These are phyloP conservation scores for Amanita pseudoporphyria DNA, from an alignment of 768 basidiomycete genomes.

Conservation along the genomic window DNA sequence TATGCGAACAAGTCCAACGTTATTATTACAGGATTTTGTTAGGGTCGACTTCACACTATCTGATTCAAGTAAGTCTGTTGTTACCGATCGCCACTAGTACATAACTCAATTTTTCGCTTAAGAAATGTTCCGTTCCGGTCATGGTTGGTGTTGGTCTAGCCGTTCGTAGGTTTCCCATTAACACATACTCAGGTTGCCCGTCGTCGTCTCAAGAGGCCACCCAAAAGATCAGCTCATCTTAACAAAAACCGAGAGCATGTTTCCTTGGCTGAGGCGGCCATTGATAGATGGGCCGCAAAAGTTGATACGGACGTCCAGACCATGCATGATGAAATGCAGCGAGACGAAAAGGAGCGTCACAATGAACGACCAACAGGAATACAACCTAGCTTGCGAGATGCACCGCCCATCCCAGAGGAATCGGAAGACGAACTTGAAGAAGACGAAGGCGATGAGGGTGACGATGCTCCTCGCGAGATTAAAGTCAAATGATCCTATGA, in stretches of 20 bases:
- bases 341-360: constrained; percentile 44
- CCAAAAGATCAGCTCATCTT: constrained; percentile 71
- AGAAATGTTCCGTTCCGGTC: constrained; percentile 92
- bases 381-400: constrained; percentile 21
- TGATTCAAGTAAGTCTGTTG: constrained; percentile 53
- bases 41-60: constrained; percentile 92
- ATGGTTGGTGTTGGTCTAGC: constrained; percentile 42
- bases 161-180: background rate
- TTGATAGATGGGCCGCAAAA: constrained; percentile 80
- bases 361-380: constrained; percentile 26
- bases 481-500: constrained; percentile 22
- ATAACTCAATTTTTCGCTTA: constrained; percentile 1
- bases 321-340: constrained; percentile 68
- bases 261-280: constrained; percentile 78
- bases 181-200: constrained; percentile 51
- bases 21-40: constrained; percentile 61
- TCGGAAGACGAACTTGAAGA: constrained; percentile 22
- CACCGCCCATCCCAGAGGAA: constrained; percentile 16
- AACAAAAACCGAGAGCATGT: constrained; percentile 75
- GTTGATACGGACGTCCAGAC: constrained; percentile 81
- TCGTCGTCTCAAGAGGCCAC: constrained; percentile 80
- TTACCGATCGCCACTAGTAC: background rate
- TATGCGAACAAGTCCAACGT: constrained; percentile 1
- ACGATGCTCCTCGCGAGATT: constrained; percentile 19
- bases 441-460: constrained; percentile 23